Evolutionary conservation across 108 stramenopile genomes (phyloP).

Genomic region (Cyclotella baltica): DNA sequence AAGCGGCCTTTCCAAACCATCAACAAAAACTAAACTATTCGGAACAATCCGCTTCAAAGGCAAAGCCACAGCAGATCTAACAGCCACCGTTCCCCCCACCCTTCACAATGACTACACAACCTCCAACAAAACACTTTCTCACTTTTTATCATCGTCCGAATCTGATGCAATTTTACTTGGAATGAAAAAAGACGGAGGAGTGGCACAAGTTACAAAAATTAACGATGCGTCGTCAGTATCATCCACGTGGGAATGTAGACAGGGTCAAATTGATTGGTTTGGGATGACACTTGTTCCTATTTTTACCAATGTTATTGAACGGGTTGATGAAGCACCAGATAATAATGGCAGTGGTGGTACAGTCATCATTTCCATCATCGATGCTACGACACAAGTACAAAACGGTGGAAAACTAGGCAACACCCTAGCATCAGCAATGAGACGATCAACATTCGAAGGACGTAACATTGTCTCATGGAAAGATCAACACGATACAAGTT

Average conservation of each 20-base stretch:
- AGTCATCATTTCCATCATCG: slow-evolving; percentile 31
- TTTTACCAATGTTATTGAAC: slow-evolving; percentile 54
- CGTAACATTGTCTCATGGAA: slow-evolving; percentile 30
- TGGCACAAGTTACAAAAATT: background rate
- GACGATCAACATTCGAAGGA: slow-evolving; percentile 38
- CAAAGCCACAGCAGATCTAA: slow-evolving; percentile 20
- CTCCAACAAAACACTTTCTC: slow-evolving; percentile 23
- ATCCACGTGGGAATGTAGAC: slow-evolving; percentile 48
- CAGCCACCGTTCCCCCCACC: slow-evolving; percentile 5
- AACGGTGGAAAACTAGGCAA: slow-evolving; percentile 33
- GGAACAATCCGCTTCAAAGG: slow-evolving; percentile 39
- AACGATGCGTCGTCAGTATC: background rate
- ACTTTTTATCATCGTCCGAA: slow-evolving; percentile 28
- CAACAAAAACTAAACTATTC: slow-evolving; percentile 8
- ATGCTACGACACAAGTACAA: slow-evolving; percentile 43
- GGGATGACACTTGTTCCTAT: slow-evolving; percentile 51
- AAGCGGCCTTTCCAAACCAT: background rate
- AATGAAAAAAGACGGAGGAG: slow-evolving; percentile 22
- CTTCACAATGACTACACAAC: slow-evolving; percentile 12
- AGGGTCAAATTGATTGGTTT: slow-evolving; percentile 55
- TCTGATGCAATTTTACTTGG: slow-evolving; percentile 35
- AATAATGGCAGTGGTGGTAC: background rate
- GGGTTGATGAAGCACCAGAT: slow-evolving; percentile 6
- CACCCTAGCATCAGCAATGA: slow-evolving; percentile 40
- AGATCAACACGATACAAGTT: slow-evolving; percentile 18